Evolutionary conservation across 495 filamentous ascomycete genomes (phyloP), one percentile per base, ranked within the genome.

Genomic region (Xylaria curta): DNA sequence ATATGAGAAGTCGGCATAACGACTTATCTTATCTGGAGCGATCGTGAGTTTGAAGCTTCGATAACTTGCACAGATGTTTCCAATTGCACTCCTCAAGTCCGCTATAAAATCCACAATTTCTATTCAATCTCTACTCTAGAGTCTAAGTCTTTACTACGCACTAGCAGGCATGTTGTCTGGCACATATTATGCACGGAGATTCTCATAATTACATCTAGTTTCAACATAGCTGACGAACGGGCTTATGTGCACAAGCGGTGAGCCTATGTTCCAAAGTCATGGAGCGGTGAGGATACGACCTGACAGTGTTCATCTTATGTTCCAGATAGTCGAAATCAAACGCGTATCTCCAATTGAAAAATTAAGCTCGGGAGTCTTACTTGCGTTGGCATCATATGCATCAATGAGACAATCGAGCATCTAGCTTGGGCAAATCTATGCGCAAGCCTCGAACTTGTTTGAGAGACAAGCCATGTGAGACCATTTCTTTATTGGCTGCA

Each of bases 381-480:
- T 40, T 63, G 13, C 56, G 17, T 58, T 60, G 36, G 21, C 47
- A 46, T 15, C 21, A 63, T 62, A 68, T 47, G 66, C 66, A 46
- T 33, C 33, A 12, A 38, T 40, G 69, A 71, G 62, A 71, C 69
- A 71, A 71, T 24, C 9, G 53, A 60, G 38, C 4, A 51, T 28
- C 51, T 47, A 38, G 69, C 19, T 19, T 60, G 49, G 26, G 17
- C n/a, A 38, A n/a, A 46, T 15, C n/a, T 59, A 26, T 38, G 51
- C 8, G 46, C 42, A 36, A 44, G 44, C 47, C 28, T 53, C 69
- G 24, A 38, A 12, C 6, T 7, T 36, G 15, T 17, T 17, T 15
- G 40, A 40, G 46, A 49, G 26, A 65, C 61, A 60, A 66, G 46
- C 46, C 19, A 71, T 42, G 53, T 60, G 51, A 66, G 46, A 44